Base-by-base conservation (phyloP, 2,329 filamentous ascomycete genomes). In the Diplocarpon mali region DNA sequence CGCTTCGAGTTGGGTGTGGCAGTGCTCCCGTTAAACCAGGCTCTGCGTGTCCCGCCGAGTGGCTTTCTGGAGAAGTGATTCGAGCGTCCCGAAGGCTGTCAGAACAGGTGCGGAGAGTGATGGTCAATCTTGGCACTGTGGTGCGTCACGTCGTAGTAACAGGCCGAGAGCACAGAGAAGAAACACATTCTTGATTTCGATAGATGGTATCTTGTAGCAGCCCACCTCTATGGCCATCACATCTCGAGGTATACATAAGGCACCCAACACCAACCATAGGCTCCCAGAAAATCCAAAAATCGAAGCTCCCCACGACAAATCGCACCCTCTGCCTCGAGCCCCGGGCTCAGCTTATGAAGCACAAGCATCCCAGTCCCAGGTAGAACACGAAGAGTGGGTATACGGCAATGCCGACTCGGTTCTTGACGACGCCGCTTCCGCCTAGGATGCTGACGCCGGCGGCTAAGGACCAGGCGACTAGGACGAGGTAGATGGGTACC, bases 301-400 rank as follows among this genome's bases (percentile, higher is more conserved):
- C 11, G 17, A 28, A n/a, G n/a, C 32, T 35, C n/a, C 8, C 31
- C 24, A 20, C 16, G 20, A 31, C 2, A 42, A 28, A 31, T 15
- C 29, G 24, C 30, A 36, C 3, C 29, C 24, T 27, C 8, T 12
- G 30, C 14, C 35, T 38, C 35, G 14, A n/a, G 15, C 7, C 16
- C 34, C 27, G n/a, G 24, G 28, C 42, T 34, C 28, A 48, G 27
- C 46, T 48, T 17, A 98, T 95, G 65, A 96, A 95, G 72, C 92
- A 98, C 49, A 98, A 75, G 64, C 88, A 95, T 42, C 89, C 90
- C 55, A 98, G 71, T 29, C 85, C 85, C 46, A 95, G 70, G 65
- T 98, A 98, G 67, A 96, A 98, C 39, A 96, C 83, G 62, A 95
- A 84, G 42, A 98, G 70, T 45, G 92, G 92, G 62, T 93, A 98